Evolutionary conservation across 352 stramenopile genomes (phyloP), one percentile per base, ranked within the genome.

Genomic region (Globisporangium okanoganense): DNA sequence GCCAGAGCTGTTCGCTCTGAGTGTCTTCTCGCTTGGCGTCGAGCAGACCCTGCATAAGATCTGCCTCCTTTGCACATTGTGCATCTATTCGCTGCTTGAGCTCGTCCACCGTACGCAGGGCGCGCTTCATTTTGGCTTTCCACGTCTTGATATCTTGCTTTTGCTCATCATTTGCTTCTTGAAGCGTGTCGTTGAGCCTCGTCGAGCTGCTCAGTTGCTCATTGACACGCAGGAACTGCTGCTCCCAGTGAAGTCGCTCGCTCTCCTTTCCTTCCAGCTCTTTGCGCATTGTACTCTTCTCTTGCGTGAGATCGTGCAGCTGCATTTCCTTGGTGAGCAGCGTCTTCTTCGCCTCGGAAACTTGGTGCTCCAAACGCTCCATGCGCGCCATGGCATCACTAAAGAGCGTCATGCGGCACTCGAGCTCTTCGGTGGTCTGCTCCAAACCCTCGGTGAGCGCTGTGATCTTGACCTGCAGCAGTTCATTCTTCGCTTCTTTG

Each of bases 291-390:
- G 61, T 60, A 22, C 58, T 62, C 22, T 66, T 56, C 35, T 78
- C 66, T 62, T 87, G 71, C 16, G 61, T 51, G 31, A 79, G 69
- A 12, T 85, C 77, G 44, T 87, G 71, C 43, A 83, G 62, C 29
- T 82, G 72, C 77, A 90, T 88, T 56, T 90, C 78, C 29, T 67
- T 72, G 29, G 70, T 85, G 48, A 88, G 67, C n/a, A 87, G 36
- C 12, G 69, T 64, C 49, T 79, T 75, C 61, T 80, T 83, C 16
- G 71, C 75, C n/a, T 84, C 70, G 0, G 55, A 60, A 13, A 78
- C 60, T 14, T 78, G 74, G 14, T 49, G 41, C 56, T 89, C 76
- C 18, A 80, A 58, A 5, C 35, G 61, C 45, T 79, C 79, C 14
- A 79, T 70, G 41, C 76, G 73, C 24, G 65, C 68, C 44, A 79